phyloP scores from a whole-genome alignment of 257 asterid species.

The Solanum chiquidenum region DNA sequence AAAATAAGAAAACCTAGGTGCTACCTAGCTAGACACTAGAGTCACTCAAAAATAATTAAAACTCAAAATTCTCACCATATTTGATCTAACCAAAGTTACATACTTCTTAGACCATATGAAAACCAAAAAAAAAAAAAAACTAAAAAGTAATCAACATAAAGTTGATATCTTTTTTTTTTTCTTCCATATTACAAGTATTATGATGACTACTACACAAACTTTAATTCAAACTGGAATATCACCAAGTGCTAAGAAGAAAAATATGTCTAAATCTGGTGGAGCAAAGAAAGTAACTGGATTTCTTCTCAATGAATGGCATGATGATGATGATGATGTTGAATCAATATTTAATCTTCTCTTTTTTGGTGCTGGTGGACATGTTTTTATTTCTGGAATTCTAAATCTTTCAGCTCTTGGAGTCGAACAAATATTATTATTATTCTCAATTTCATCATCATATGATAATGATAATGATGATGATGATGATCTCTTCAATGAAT shows the following conservation, averaged over 20 bases:
- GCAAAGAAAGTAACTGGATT: constrained; percentile 38
- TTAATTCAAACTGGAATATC: constrained; percentile 34
- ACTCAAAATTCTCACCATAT: background rate
- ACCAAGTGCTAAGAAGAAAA: constrained; percentile 49
- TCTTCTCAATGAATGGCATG: constrained; percentile 22
- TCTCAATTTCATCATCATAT: background rate
- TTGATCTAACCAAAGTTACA: background rate
- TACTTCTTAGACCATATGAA: background rate
- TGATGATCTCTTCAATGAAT: background rate
- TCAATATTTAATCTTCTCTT: constrained; percentile 23
- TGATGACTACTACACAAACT: background rate
- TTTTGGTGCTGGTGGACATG: constrained; percentile 88
- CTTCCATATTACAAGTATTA: background rate
- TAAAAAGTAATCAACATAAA: background rate
- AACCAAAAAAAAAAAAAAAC: background rate
- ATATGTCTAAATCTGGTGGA: constrained; percentile 66
- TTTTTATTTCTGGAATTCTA: constrained; percentile 51
- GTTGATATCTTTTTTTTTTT: background rate
- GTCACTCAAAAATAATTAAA: background rate
- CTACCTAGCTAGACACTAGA: background rate
- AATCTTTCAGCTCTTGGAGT: constrained; percentile 58
- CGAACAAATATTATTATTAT: constrained; percentile 21
- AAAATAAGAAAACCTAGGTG: background rate
- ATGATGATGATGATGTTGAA: background rate
- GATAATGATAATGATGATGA: background rate